Conservation (phyloP, 805 yeast genomes). For the Metschnikowia lunata region DNA sequence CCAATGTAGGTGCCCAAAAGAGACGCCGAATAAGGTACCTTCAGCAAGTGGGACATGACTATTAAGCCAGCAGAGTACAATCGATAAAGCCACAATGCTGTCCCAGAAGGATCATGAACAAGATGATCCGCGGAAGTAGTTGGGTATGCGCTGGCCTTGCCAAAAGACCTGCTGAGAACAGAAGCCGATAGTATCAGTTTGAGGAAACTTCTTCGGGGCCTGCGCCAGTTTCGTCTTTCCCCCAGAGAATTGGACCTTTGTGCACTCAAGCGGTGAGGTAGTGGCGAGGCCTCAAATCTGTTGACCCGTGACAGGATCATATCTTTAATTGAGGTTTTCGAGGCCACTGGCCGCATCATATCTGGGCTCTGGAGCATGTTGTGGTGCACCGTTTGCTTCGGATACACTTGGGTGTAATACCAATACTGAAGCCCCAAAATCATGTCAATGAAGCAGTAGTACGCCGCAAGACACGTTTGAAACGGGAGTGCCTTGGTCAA, state of each 20-base stretch:
- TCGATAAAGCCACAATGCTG: not conserved
- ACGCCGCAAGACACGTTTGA: constrained; percentile 67
- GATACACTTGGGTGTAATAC: constrained; percentile 18
- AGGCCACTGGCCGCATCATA: constrained; percentile 23
- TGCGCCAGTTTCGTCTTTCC: constrained; percentile 1
- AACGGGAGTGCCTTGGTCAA: constrained; percentile 77
- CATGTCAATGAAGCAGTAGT: constrained; percentile 48
- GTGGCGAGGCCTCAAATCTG: constrained; percentile 19
- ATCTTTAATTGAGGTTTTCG: constrained; percentile 9
- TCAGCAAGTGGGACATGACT: not conserved
- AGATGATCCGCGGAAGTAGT: not conserved
- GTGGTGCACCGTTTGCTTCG: constrained; percentile 35
- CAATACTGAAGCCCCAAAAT: constrained; percentile 17
- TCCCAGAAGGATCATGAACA: not conserved
- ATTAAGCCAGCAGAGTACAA: no score
- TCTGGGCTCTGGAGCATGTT: constrained; percentile 36
- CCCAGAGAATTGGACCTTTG: constrained; percentile 11
- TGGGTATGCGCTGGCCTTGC: constrained; percentile 12
- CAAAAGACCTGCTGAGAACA: constrained; percentile 13
- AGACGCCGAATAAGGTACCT: constrained; percentile 1
- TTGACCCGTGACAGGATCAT: constrained; percentile 16
- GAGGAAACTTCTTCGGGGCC: constrained; percentile 8
- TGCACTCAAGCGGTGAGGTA: not conserved
- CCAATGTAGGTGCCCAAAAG: constrained; percentile 28
- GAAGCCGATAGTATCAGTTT: constrained; percentile 12